Evolutionary conservation across 306 rosid species (phyloP).

Genomic region (Chamaecrista fasciculata): DNA sequence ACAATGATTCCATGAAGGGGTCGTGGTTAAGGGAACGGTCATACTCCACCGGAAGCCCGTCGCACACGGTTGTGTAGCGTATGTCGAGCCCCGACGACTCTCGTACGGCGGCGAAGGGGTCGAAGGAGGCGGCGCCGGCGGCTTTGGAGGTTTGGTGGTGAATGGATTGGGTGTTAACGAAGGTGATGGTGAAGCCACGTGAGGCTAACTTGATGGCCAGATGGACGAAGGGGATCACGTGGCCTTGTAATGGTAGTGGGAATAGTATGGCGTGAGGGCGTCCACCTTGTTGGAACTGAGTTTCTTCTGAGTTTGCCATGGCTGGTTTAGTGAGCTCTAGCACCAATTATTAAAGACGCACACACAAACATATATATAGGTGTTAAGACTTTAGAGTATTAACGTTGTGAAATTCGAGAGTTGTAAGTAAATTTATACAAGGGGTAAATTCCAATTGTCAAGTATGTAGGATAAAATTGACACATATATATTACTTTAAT

Average conservation of each 20-base stretch:
- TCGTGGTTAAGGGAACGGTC: conserved; percentile 60
- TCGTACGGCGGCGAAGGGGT: conserved; percentile 35
- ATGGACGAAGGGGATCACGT: conserved; percentile 54
- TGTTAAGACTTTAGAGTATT: too few species aligned
- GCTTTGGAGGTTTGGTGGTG: conserved; percentile 48
- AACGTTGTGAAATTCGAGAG: too few species aligned
- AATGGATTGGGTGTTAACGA: conserved; percentile 54
- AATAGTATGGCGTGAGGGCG: conserved; percentile 57
- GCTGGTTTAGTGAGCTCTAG: too few species aligned
- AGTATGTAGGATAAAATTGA: too few species aligned
- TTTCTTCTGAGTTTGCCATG: conserved; percentile 19
- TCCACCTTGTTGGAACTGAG: too few species aligned
- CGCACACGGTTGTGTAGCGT: conserved; percentile 49
- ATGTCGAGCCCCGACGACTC: conserved; percentile 41
- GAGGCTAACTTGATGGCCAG: conserved; percentile 59
- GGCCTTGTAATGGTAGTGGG: conserved; percentile 67
- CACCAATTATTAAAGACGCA: too few species aligned
- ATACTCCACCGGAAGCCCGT: conserved; percentile 51
- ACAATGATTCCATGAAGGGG: conserved; percentile 44
- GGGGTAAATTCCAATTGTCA: too few species aligned
- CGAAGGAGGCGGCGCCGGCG: too few species aligned
- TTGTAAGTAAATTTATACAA: too few species aligned
- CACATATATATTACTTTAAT: too few species aligned
- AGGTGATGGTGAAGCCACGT: conserved; percentile 53
- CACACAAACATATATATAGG: too few species aligned